phyloP scores from a whole-genome alignment of 192 early-diverging fungal species.

The Phlyctochytrium planicorne region DNA sequence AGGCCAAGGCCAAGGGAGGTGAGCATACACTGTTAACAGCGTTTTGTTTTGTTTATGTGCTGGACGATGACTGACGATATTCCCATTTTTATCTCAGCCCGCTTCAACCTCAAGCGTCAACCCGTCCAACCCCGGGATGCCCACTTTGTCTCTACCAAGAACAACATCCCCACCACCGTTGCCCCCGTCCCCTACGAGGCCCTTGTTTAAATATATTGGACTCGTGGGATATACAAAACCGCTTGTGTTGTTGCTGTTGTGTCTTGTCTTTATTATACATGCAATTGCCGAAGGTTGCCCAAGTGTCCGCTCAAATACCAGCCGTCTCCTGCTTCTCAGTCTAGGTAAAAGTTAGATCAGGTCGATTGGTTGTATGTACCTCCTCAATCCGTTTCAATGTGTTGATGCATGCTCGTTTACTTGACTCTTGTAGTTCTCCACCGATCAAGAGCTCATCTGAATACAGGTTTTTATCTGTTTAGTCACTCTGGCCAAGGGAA shows the following conservation, averaged over 20 bases:
- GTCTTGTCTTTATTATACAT: not conserved
- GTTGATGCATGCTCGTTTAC: slow-evolving; percentile 68
- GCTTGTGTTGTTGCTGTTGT: not conserved
- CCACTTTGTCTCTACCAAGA: slow-evolving; percentile 81
- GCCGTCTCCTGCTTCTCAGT: slow-evolving; percentile 27
- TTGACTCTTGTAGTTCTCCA: slow-evolving; percentile 89
- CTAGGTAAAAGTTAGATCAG: not conserved
- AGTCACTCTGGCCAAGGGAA: no score
- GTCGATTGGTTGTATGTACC: slow-evolving; percentile 14
- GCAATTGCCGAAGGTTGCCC: not conserved
- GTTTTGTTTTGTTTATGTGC: not conserved
- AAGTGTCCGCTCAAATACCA: not conserved
- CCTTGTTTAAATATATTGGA: slow-evolving; percentile 48
- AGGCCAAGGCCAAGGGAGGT: slow-evolving; percentile 79
- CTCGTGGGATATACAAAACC: not conserved
- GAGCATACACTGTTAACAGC: slow-evolving; percentile 7
- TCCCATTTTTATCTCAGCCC: slow-evolving; percentile 36
- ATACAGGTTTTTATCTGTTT: slow-evolving; percentile 38
- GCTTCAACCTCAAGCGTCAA: slow-evolving; percentile 84
- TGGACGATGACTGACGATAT: no score
- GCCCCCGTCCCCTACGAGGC: slow-evolving; percentile 95
- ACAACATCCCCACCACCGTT: slow-evolving; percentile 92
- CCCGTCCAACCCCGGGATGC: slow-evolving; percentile 85
- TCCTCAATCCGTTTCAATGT: slow-evolving; percentile 55
- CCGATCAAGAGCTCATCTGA: slow-evolving; percentile 73